Evolutionary conservation across 495 filamentous ascomycete genomes (phyloP), one percentile per base, ranked within the genome.

Genomic region (Terfezia claveryi): DNA sequence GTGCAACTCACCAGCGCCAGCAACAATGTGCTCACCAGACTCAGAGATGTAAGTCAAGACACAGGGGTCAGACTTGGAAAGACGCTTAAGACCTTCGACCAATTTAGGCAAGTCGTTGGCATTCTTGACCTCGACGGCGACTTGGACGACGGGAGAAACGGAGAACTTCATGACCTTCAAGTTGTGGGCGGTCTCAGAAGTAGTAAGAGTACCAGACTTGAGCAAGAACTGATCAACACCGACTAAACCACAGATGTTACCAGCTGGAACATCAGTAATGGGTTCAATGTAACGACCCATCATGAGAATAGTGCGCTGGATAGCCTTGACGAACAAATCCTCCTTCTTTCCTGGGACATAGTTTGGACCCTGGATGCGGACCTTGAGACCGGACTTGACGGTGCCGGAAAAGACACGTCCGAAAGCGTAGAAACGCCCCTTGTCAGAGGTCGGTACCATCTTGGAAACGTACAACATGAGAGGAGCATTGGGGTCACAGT

Each of bases 111-210:
- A 80, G 79, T 99, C 91, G 71, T 89, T 85, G 71, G 92, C 92
- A 73, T 99, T 99, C 85, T 95, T 96, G 75, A 95, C 91, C 73
- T 96, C 87, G 63, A 99, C 91, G 70, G 92, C 94, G 61, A 91
- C 89, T 73, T 80, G 91, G 62, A 99, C 92, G 72, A 99, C 91
- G 68, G 91, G 91, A 44, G 91, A 96, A 68, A 99, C 91, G 65
- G 91, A 99, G 84, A 99, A 99, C 76, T 93, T 94, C 91, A 99
- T 99, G 73, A 99, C 91, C 81, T 96, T 99, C 62, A 99, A 73
- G 80, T 99, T 99, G 82, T 99, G 91, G 64, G 91, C 91, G 58
- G 88, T 89, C 59, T 99, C 91, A 66, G 79, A 80, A 67, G 92
- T 99, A 71, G 87, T 93, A 60, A 99, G 81, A 62, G 91, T 99